Evolutionary conservation across 164 flowering plant species (phyloP).

Genomic region (Kingdonia uniflora): DNA sequence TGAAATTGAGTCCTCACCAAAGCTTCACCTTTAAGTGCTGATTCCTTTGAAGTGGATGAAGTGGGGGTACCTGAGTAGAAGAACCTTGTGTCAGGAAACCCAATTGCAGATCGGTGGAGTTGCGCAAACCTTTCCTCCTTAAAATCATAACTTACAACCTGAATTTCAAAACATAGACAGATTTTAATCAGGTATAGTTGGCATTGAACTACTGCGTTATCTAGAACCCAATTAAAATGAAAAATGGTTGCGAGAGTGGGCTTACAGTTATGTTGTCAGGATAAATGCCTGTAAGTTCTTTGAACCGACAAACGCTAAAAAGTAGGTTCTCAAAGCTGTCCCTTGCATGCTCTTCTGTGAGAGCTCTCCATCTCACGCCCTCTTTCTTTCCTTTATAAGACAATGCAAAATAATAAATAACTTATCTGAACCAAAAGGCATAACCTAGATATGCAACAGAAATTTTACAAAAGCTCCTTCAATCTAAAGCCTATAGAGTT

Average conservation of each 20-base stretch:
- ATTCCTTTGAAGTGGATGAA: constrained; percentile 44
- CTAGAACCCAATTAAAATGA: too few relatives aligned
- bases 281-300: constrained; percentile 95
- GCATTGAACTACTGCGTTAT: too few relatives aligned
- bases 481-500: too few relatives aligned
- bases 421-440: not conserved
- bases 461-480: not conserved
- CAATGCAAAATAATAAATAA: not conserved
- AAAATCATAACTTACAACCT: too few relatives aligned
- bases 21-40: constrained; percentile 79
- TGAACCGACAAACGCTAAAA: constrained; percentile 88
- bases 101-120: constrained; percentile 81
- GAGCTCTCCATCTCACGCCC: too few relatives aligned
- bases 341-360: too few relatives aligned
- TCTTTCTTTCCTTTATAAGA: constrained; percentile 48
- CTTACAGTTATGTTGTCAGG: constrained; percentile 85
- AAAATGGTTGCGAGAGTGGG: constrained; percentile 4
- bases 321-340: constrained; percentile 98
- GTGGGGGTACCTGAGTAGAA: constrained; percentile 87
- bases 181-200: too few relatives aligned
- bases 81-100: too few relatives aligned
- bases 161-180: too few relatives aligned
- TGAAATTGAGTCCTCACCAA: constrained; percentile 68
- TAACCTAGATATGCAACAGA: not conserved
- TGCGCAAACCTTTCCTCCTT: constrained; percentile 77